phyloP scores from a whole-genome alignment of 2,329 filamentous ascomycete genomes.

The Fusarium annulatum region DNA sequence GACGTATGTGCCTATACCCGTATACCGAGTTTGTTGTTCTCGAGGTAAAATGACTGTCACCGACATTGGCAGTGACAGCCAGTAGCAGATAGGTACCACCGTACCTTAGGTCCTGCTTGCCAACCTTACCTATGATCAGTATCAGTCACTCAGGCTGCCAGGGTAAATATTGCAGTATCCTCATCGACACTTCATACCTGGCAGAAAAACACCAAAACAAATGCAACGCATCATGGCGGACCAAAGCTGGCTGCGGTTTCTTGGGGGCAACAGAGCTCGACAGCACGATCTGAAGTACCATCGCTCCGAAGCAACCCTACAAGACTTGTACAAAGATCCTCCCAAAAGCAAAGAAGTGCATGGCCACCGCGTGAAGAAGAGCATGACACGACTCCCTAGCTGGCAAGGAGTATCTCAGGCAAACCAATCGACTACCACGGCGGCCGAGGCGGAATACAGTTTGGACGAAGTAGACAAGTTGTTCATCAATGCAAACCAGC shows the following conservation, averaged over 20 bases:
- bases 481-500: constrained; percentile 33
- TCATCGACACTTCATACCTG: background rate
- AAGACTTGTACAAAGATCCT: constrained; percentile 18
- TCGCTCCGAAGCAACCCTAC: constrained; percentile 38
- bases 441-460: background rate
- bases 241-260: constrained; percentile 40
- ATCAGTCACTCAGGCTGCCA: background rate
- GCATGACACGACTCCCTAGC: constrained; percentile 24
- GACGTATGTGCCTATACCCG: background rate
- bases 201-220: background rate
- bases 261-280: constrained; percentile 41
- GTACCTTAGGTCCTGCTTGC: background rate
- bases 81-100: background rate
- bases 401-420: constrained; percentile 17
- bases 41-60: background rate
- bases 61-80: background rate
- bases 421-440: background rate
- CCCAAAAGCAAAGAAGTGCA: constrained; percentile 2
- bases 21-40: background rate
- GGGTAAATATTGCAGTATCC: background rate
- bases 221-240: constrained; percentile 35
- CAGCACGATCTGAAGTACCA: constrained; percentile 34
- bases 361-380: background rate
- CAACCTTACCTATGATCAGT: background rate
- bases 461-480: constrained; percentile 30